Conservation (phyloP, 2,329 filamentous ascomycete genomes). For the Neofusicoccum parvum region DNA sequence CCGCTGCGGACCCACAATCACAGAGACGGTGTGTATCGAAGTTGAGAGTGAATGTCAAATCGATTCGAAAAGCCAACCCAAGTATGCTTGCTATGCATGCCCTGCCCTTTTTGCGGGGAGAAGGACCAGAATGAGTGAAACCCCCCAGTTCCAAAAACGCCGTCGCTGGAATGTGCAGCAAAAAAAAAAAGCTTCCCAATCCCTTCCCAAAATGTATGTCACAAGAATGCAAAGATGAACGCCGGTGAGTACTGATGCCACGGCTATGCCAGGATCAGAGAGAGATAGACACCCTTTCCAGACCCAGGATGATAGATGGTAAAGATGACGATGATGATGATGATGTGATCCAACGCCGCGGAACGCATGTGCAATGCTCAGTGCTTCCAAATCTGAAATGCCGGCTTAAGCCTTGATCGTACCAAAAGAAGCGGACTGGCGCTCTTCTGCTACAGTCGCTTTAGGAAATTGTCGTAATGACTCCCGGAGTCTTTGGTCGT, state of each 20-base stretch:
- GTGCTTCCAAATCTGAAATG: slow-evolving; percentile 7
- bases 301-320: background rate
- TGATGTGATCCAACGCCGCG: slow-evolving; percentile 12
- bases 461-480: slow-evolving; percentile 16
- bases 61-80: slow-evolving; percentile 5
- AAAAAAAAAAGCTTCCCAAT: background rate
- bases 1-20: background rate
- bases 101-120: slow-evolving; percentile 12
- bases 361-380: slow-evolving; percentile 8
- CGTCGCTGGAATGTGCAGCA: slow-evolving; percentile 19
- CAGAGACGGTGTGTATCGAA: background rate
- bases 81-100: slow-evolving; percentile 9
- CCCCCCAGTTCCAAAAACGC: slow-evolving; percentile 13
- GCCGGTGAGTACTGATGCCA: slow-evolving; percentile 4
- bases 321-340: slow-evolving; percentile 8
- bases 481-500: slow-evolving; percentile 11
- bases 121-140: slow-evolving; percentile 9
- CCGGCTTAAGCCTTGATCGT: background rate
- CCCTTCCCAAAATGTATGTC: slow-evolving; percentile 10
- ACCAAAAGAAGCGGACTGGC: background rate
- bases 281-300: background rate
- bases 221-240: slow-evolving; percentile 18
- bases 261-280: background rate
- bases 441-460: background rate
- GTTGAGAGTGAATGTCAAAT: background rate